phyloP scores from a whole-genome alignment of 345 rosid genomes.

The Raphanus sativus region DNA sequence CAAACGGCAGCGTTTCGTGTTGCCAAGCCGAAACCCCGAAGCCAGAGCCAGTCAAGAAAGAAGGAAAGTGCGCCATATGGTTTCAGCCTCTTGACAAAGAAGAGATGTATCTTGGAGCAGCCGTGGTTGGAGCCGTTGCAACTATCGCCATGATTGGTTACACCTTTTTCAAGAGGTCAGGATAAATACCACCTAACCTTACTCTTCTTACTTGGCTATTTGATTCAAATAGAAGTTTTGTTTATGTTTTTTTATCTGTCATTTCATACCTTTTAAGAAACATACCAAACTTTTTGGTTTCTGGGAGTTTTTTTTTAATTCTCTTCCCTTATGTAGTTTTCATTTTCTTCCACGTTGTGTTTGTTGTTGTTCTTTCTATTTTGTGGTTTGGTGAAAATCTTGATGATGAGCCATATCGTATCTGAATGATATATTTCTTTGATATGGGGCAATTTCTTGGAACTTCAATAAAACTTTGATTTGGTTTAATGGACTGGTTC shows the following conservation, averaged over 20 bases:
- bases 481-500: not conserved
- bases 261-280: conserved; percentile 4
- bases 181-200: conserved; percentile 32
- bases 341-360: not conserved
- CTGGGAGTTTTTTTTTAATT: not conserved
- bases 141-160: conserved; percentile 68
- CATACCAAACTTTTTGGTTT: conserved; percentile 13
- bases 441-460: not conserved
- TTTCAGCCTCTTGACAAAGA: conserved; percentile 54
- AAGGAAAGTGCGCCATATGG: conserved; percentile 43
- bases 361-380: not conserved
- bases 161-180: conserved; percentile 62
- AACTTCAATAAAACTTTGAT: not conserved
- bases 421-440: not conserved
- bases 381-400: conserved; percentile 5
- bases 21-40: conserved; percentile 55
- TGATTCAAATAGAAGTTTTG: conserved; percentile 9
- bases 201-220: conserved; percentile 1
- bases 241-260: conserved; percentile 8
- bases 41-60: conserved; percentile 40
- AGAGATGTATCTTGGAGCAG: conserved; percentile 58
- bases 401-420: not conserved
- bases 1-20: conserved; percentile 60
- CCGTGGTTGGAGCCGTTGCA: conserved; percentile 69
- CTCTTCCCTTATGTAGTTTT: not conserved